Evolutionary conservation across 2,329 filamentous ascomycete genomes (phyloP).

Genomic region (Pezicula rhizophila): DNA sequence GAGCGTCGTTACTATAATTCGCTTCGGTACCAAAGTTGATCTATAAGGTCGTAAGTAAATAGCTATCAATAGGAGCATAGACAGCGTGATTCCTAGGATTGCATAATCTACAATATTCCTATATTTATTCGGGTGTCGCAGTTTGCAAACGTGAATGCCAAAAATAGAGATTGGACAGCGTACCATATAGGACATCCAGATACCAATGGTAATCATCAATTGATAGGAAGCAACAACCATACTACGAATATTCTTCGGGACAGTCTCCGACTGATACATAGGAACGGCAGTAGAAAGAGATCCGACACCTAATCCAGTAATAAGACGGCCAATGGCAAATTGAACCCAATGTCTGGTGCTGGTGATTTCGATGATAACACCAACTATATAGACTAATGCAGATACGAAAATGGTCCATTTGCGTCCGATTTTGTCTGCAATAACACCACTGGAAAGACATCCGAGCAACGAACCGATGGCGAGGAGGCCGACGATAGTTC

Average conservation of each 20-base stretch:
- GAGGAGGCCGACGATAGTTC: constrained; percentile 58
- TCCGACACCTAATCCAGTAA: constrained; percentile 63
- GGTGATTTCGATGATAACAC: constrained; percentile 59
- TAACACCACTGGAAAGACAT: constrained; percentile 49
- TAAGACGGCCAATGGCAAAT: constrained; percentile 56
- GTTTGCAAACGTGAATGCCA: too few relatives aligned
- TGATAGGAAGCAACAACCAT: constrained; percentile 60
- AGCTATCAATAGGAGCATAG: too few relatives aligned
- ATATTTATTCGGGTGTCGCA: too few relatives aligned
- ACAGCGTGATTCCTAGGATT: too few relatives aligned
- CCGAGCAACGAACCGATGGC: constrained; percentile 55
- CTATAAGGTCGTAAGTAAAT: too few relatives aligned
- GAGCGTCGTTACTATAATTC: constrained; percentile 35
- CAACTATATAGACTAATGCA: constrained; percentile 57
- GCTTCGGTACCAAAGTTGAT: constrained; percentile 56
- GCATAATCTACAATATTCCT: too few relatives aligned
- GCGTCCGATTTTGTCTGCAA: constrained; percentile 57
- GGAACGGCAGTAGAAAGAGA: constrained; percentile 57
- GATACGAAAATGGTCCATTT: constrained; percentile 56
- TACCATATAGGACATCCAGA: constrained; percentile 51
- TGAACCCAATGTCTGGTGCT: constrained; percentile 53
- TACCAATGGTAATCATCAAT: constrained; percentile 64
- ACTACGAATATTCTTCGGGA: constrained; percentile 58
- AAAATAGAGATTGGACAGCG: too few relatives aligned
- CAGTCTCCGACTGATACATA: constrained; percentile 64